These are phyloP conservation scores for Aspergillus cristatus DNA, from an alignment of 495 filamentous ascomycete genomes.

Conservation along the genomic window DNA sequence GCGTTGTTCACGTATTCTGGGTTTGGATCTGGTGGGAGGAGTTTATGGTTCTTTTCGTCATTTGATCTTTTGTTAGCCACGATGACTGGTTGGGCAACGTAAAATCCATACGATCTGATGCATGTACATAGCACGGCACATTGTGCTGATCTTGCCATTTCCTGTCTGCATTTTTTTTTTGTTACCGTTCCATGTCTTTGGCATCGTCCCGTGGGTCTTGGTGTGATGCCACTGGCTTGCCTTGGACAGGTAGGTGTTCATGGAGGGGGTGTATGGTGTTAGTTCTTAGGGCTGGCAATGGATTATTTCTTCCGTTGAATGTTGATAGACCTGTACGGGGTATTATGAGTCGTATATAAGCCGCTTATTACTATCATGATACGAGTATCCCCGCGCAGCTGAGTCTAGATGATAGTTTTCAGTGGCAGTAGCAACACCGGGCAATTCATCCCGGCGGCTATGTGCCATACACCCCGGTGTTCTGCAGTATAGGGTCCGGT, in stretches of 20 bases:
- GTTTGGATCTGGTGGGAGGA: not conserved
- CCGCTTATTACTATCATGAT: too few relatives aligned
- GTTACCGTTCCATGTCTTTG: not conserved
- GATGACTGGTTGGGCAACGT: constrained; percentile 3
- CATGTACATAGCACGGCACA: constrained; percentile 20
- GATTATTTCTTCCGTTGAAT: not conserved
- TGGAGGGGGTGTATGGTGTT: constrained; percentile 21
- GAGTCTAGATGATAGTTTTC: too few relatives aligned
- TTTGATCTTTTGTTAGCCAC: not conserved
- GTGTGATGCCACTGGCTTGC: constrained; percentile 5
- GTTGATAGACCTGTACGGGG: too few relatives aligned
- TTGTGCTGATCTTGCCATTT: constrained; percentile 9
- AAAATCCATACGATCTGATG: constrained; percentile 15
- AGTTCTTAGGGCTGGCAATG: constrained; percentile 8
- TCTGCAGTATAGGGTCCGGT: too few relatives aligned
- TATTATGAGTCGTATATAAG: too few relatives aligned
- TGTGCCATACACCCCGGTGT: too few relatives aligned
- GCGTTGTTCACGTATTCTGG: constrained; percentile 8
- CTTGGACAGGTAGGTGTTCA: constrained; percentile 13
- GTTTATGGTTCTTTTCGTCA: not conserved
- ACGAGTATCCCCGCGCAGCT: too few relatives aligned
- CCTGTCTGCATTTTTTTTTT: constrained; percentile 4
- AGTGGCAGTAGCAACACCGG: too few relatives aligned
- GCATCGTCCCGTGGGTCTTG: constrained; percentile 5
- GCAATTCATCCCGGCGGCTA: too few relatives aligned